These are phyloP conservation scores for Plasmodium billcollinsi DNA, from an alignment of 169 alveolate species.

Conservation along the genomic window DNA sequence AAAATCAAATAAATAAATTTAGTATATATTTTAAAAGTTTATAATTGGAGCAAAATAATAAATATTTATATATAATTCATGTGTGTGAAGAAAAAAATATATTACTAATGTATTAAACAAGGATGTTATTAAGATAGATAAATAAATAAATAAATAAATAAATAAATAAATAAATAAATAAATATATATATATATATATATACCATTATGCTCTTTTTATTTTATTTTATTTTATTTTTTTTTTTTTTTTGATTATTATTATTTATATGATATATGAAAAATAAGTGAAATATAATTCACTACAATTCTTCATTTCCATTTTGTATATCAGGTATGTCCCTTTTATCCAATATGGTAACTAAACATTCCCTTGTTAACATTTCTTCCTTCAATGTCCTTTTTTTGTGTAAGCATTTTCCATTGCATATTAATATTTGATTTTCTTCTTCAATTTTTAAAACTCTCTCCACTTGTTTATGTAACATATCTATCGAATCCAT, in stretches of 20 bases:
- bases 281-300: background rate
- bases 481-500: constrained; percentile 35
- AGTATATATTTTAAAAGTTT: no score
- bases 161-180: background rate
- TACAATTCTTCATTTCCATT: constrained; percentile 12
- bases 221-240: background rate
- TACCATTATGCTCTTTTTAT: background rate
- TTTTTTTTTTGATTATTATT: background rate
- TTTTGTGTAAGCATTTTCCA: constrained; percentile 41
- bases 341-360: constrained; percentile 55
- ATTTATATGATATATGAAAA: background rate
- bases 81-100: no score
- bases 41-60: no score
- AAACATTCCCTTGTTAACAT: constrained; percentile 29
- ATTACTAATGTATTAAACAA: no score
- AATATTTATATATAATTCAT: no score
- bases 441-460: constrained; percentile 51
- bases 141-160: background rate
- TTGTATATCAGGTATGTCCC: constrained; percentile 61
- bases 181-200: background rate
- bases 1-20: no score
- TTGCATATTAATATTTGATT: constrained; percentile 44
- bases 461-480: constrained; percentile 44
- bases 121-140: background rate
- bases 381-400: constrained; percentile 46